Conservation (phyloP, 805 yeast species). For the Cyberlindnera maritima region DNA sequence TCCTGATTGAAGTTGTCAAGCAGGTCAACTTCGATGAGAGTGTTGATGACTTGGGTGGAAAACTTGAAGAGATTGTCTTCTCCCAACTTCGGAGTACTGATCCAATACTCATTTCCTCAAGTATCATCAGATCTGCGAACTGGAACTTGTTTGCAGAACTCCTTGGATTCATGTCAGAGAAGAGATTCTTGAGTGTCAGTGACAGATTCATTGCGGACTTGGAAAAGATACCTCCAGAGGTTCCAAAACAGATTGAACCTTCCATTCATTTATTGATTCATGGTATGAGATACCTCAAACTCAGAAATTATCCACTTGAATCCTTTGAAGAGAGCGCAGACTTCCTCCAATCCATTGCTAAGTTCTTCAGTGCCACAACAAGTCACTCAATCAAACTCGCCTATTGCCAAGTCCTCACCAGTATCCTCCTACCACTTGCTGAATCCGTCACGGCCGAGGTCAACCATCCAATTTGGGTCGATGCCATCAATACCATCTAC, state of each 20-base stretch:
- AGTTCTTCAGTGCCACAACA: conserved; percentile 68
- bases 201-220: conserved; percentile 91
- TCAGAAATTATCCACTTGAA: conserved; percentile 84
- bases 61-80: conserved; percentile 90
- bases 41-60: conserved; percentile 77
- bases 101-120: conserved; percentile 62
- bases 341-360: conserved; percentile 79
- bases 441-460: conserved; percentile 89
- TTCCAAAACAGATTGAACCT: conserved; percentile 52
- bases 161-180: conserved; percentile 86
- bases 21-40: conserved; percentile 74
- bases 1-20: conserved; percentile 84
- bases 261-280: conserved; percentile 71
- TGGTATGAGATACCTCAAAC: conserved; percentile 84
- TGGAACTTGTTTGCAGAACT: conserved; percentile 91
- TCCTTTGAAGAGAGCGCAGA: conserved; percentile 92
- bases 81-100: conserved; percentile 86
- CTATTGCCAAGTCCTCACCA: conserved; percentile 80
- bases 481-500: conserved; percentile 66
- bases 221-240: conserved; percentile 68
- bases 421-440: conserved; percentile 76
- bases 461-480: conserved; percentile 93
- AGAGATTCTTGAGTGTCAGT: conserved; percentile 80
- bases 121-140: conserved; percentile 80
- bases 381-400: conserved; percentile 68